Conservation (phyloP, 805 yeast species). For the Kluyveromyces aestuarii region DNA sequence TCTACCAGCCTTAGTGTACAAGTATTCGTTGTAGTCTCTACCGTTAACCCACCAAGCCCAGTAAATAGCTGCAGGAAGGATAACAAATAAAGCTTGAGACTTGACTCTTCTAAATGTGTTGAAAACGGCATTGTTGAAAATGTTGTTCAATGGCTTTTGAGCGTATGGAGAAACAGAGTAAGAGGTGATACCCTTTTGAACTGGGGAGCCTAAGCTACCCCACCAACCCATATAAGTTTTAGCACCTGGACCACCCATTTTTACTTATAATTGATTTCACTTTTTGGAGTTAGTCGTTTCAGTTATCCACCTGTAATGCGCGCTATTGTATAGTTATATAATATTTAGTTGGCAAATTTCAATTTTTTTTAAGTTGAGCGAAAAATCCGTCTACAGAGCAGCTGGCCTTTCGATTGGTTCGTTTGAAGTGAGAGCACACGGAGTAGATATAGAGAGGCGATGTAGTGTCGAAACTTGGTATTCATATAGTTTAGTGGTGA, state of each 20-base stretch:
- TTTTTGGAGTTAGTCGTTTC: neutral
- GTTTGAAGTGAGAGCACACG: neutral
- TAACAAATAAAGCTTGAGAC: slow-evolving; percentile 70
- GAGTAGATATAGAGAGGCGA: no score
- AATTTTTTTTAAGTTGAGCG: neutral
- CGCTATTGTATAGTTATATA: no score
- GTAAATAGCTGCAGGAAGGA: slow-evolving; percentile 68
- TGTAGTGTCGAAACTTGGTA: no score
- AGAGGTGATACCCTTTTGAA: slow-evolving; percentile 75
- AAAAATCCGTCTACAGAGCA: neutral
- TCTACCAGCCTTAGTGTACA: slow-evolving; percentile 97
- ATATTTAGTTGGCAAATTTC: neutral
- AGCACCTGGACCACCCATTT: slow-evolving; percentile 67
- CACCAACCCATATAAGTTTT: slow-evolving; percentile 94
- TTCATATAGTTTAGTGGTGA: no score
- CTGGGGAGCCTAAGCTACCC: slow-evolving; percentile 85
- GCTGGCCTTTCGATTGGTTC: neutral
- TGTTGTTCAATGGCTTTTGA: slow-evolving; percentile 84
- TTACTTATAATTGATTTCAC: slow-evolving; percentile 1
- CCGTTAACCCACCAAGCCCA: slow-evolving; percentile 85
- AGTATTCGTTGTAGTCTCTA: slow-evolving; percentile 83
- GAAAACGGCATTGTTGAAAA: slow-evolving; percentile 76
- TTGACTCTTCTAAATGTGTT: slow-evolving; percentile 91
- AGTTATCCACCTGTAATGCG: no score
- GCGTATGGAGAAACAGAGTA: slow-evolving; percentile 93